Base-by-base conservation (phyloP, 768 basidiomycete genomes). In the Tylopilus rubrobrunneus region DNA sequence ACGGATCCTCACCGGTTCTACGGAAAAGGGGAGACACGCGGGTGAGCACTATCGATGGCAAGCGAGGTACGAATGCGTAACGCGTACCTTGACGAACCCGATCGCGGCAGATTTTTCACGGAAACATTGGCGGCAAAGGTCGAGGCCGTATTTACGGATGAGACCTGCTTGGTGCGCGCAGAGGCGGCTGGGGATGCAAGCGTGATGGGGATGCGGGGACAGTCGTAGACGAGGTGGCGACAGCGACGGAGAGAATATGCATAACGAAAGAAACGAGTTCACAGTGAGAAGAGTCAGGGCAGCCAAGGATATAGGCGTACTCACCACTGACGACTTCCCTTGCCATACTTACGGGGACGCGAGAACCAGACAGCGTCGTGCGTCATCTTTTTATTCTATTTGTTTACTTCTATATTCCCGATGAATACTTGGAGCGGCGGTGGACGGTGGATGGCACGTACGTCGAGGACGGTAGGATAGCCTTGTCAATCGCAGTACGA, bases 331-430 rank as follows among this genome's bases (percentile, higher is more conserved):
- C 94, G 90, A 72, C 86, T 85, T 69, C 94, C 94, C 78, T 96
- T 96, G 72, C 94, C 94, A 77, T 66, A 96, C 75, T 91, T 96
- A 74, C 93, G 84, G 58, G 94, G 94, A 68, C 89, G 90, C 74
- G 91, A 92, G 77, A 93, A 94, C 93, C 94, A 97, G 77, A 97
- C 86, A 67, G 92, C 87, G 82, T 95, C 91, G 91, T 96, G 94
- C 69, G 94, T 94, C 94, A 96, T 97, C 77, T 84, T 86, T 92
- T 89, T 40, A 5, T 31, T 92, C 82, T 85, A 56, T 47, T 21
- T 0, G 10, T 56, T 53, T 57, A 17, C 0, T 47, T 55, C 44
- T 45, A 5, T 36, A 17, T 2, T 5, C 28, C 2, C n/a, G 9
- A 15, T 44, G 11, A 41, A 36, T 39, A 25, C 14, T 8, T 11